Percentiles rank a stretch among this genome's conserved stretches.
Evolutionary conservation across 2,329 filamentous ascomycete species (phyloP).

Genomic region (Chaetomium sp.): DNA sequence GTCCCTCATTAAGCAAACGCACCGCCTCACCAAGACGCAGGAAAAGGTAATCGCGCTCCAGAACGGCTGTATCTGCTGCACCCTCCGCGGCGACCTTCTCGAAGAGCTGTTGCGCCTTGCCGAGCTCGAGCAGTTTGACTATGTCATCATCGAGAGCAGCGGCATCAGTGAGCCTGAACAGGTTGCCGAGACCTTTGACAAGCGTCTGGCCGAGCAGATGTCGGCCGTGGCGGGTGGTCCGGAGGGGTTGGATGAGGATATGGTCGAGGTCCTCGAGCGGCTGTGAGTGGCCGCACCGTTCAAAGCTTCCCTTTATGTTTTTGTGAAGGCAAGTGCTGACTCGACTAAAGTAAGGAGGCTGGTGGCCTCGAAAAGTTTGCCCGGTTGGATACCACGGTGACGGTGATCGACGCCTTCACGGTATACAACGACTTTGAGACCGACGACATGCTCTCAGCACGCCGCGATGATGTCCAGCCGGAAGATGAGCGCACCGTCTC

Average conservation of each 20-base stretch:
- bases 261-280: background rate
- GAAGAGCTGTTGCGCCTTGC: slow-evolving; percentile 68
- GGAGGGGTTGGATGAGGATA: background rate
- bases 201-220: slow-evolving; percentile 52
- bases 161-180: slow-evolving; percentile 74
- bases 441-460: slow-evolving; percentile 64
- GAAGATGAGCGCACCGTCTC: slow-evolving; percentile 76
- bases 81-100: slow-evolving; percentile 69
- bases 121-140: slow-evolving; percentile 65
- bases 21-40: slow-evolving; percentile 59
- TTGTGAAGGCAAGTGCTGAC: background rate
- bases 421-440: slow-evolving; percentile 74
- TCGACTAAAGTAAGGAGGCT: background rate
- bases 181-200: slow-evolving; percentile 68
- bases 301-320: too few species aligned
- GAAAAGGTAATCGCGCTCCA: slow-evolving; percentile 69
- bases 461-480: slow-evolving; percentile 61
- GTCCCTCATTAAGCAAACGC: slow-evolving; percentile 31
- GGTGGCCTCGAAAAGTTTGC: background rate
- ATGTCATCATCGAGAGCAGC: slow-evolving; percentile 71
- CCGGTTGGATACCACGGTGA: slow-evolving; percentile 68
- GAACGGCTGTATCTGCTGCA: slow-evolving; percentile 78
- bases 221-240: slow-evolving; percentile 44
- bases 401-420: slow-evolving; percentile 72
- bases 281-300: background rate